Evolutionary conservation across 495 filamentous ascomycete genomes (phyloP).

Genomic region (Eremomyces bilateralis): DNA sequence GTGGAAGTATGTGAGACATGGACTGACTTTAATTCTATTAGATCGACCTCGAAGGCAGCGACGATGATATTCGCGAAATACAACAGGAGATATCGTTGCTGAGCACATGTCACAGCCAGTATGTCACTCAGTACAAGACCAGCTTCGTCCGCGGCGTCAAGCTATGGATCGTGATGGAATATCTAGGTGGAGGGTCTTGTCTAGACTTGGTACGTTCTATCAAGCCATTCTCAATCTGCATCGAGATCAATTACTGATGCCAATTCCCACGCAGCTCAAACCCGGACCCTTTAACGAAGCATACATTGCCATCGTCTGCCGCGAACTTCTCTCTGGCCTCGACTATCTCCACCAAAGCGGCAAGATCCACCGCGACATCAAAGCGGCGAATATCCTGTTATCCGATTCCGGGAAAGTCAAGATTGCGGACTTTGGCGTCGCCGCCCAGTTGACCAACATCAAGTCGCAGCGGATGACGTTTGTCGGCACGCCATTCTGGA

Average conservation of each 20-base stretch:
- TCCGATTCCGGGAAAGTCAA: slow-evolving; percentile 83
- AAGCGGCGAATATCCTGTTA: slow-evolving; percentile 74
- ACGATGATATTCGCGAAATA: slow-evolving; percentile 94
- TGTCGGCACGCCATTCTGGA: slow-evolving; percentile 98
- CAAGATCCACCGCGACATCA: slow-evolving; percentile 74
- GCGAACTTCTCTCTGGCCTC: slow-evolving; percentile 70
- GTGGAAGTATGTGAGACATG: neutral
- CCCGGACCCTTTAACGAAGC: slow-evolving; percentile 75
- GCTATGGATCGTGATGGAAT: slow-evolving; percentile 99
- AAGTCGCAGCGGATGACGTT: slow-evolving; percentile 97
- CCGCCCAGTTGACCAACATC: slow-evolving; percentile 88
- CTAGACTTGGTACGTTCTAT: slow-evolving; percentile 48
- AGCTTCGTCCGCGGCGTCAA: slow-evolving; percentile 89
- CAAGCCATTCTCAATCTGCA: neutral
- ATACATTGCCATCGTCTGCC: slow-evolving; percentile 86
- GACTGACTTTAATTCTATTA: slow-evolving; percentile 15
- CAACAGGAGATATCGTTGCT: slow-evolving; percentile 93
- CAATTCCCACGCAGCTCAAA: slow-evolving; percentile 43
- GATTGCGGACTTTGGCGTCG: slow-evolving; percentile 93
- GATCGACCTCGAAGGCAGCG: slow-evolving; percentile 96
- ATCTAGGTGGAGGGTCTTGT: slow-evolving; percentile 79
- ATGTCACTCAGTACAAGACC: slow-evolving; percentile 88
- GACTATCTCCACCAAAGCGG: slow-evolving; percentile 89
- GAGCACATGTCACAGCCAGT: slow-evolving; percentile 79
- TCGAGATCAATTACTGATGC: slow-evolving; percentile 8